phyloP scores from a whole-genome alignment of 768 basidiomycete genomes.

The Trametes gibbosa region DNA sequence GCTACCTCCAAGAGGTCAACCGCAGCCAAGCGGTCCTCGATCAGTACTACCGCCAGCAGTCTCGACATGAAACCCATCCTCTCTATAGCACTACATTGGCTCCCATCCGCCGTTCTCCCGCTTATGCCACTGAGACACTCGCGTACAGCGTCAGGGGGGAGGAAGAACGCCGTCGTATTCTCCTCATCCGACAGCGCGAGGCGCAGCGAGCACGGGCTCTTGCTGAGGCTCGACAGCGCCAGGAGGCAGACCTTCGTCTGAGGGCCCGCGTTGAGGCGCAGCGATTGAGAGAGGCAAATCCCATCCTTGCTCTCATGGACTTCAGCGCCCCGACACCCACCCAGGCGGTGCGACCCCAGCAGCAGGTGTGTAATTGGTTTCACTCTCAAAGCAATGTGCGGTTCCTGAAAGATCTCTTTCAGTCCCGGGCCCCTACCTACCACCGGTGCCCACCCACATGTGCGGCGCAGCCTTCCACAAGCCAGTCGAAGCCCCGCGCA shows the following conservation, averaged over 20 bases:
- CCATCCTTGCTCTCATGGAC: not conserved
- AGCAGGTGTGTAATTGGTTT: not conserved
- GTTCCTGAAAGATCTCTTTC: not conserved
- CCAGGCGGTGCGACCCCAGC: not conserved
- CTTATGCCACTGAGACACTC: not conserved
- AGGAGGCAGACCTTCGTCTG: not conserved
- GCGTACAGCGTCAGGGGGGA: slow-evolving; percentile 1
- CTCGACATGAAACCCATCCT: not conserved
- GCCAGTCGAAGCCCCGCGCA: not conserved
- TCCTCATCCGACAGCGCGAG: slow-evolving; percentile 13
- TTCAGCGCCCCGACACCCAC: not conserved
- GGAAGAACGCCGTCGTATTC: slow-evolving; percentile 9
- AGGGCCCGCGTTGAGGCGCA: not conserved
- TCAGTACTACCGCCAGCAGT: slow-evolving; percentile 12
- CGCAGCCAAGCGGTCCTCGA: slow-evolving; percentile 12
- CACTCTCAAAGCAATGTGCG: not conserved
- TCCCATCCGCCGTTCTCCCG: not conserved
- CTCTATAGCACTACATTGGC: not conserved
- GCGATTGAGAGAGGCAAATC: not conserved
- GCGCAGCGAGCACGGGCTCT: not conserved
- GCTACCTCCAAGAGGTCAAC: slow-evolving; percentile 2
- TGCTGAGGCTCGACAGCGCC: not conserved
- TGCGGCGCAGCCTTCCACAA: not conserved
- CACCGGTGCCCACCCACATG: not conserved
- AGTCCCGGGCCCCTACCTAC: not conserved